Percentiles rank a stretch among this genome's conserved stretches.
Conservation (phyloP, 352 stramenopile species). For the Phytophthora citrophthora region DNA sequence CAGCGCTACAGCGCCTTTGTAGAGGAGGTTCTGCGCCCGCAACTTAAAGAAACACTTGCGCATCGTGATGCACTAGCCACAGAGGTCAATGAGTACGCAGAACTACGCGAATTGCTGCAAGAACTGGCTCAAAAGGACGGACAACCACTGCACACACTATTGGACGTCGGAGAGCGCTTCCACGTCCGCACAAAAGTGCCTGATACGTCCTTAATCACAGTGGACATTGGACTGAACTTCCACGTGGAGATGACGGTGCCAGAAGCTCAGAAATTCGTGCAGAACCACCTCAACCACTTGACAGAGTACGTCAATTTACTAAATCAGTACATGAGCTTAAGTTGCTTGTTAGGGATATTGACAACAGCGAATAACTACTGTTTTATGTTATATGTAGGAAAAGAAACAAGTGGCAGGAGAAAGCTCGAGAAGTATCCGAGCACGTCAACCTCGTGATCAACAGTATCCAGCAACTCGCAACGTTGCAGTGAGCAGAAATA, state of each 20-base stretch:
- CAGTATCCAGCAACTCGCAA: conserved; percentile 75
- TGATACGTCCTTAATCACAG: conserved; percentile 62
- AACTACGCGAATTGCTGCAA: conserved; percentile 56
- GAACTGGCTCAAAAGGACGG: conserved; percentile 31
- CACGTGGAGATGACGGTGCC: conserved; percentile 79
- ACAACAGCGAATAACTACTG: background rate
- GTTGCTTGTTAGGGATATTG: too few species aligned
- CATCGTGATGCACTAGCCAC: conserved; percentile 52
- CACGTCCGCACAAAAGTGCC: conserved; percentile 73
- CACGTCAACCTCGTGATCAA: conserved; percentile 81
- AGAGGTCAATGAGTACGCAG: conserved; percentile 73
- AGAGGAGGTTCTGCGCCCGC: conserved; percentile 71
- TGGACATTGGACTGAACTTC: conserved; percentile 79
- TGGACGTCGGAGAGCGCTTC: conserved; percentile 80
- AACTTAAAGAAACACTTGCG: conserved; percentile 65
- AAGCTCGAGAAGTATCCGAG: conserved; percentile 69
- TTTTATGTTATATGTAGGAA: conserved; percentile 44
- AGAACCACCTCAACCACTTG: conserved; percentile 57
- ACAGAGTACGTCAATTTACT: conserved; percentile 38
- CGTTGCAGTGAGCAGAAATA: conserved; percentile 49
- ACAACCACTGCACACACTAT: conserved; percentile 47
- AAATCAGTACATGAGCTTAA: background rate
- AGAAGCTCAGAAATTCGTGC: conserved; percentile 66
- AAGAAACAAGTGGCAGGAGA: conserved; percentile 69
- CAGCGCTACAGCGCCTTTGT: conserved; percentile 73